phyloP scores from a whole-genome alignment of 495 filamentous ascomycete genomes.

The Neurospora tetraspora region DNA sequence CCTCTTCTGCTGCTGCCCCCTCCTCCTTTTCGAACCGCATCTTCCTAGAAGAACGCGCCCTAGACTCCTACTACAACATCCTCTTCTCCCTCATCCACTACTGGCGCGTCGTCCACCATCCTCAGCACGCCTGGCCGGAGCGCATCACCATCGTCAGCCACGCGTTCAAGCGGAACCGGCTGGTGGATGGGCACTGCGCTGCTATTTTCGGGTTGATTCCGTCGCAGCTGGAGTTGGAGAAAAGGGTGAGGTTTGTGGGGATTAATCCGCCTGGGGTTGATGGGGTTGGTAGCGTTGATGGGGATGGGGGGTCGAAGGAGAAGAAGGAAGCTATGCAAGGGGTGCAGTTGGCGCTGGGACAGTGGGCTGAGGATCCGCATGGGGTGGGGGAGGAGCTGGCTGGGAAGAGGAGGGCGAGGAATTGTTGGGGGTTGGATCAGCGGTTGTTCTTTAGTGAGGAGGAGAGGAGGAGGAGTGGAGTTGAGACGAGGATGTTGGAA shows the following conservation, averaged over 20 bases:
- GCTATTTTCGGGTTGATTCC: constrained; percentile 39
- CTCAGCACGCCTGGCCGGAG: constrained; percentile 35
- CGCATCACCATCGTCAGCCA: constrained; percentile 62
- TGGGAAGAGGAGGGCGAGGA: constrained; percentile 39
- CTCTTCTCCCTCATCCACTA: constrained; percentile 60
- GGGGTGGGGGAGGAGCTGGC: constrained; percentile 34
- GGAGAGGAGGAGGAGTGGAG: constrained; percentile 24
- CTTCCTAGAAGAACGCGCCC: constrained; percentile 51
- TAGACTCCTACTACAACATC: constrained; percentile 75
- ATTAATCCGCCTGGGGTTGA: constrained; percentile 54
- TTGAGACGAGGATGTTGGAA: constrained; percentile 14
- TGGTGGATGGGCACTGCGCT: constrained; percentile 56
- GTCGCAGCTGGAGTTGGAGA: constrained; percentile 15
- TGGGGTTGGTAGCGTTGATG: constrained; percentile 21
- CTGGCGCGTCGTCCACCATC: constrained; percentile 19
- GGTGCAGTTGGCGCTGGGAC: constrained; percentile 27
- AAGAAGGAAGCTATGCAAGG: constrained; percentile 29
- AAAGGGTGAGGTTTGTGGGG: constrained; percentile 44
- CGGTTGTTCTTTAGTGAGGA: constrained; percentile 26
- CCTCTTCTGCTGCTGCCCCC: not conserved
- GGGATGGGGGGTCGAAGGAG: not conserved
- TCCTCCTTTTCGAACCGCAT: constrained; percentile 20
- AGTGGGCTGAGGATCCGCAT: constrained; percentile 43
- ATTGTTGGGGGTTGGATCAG: constrained; percentile 35
- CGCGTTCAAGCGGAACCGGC: constrained; percentile 59